These are phyloP conservation scores for Diplodia seriata DNA, from an alignment of 2,329 filamentous ascomycete species.

Conservation along the genomic window DNA sequence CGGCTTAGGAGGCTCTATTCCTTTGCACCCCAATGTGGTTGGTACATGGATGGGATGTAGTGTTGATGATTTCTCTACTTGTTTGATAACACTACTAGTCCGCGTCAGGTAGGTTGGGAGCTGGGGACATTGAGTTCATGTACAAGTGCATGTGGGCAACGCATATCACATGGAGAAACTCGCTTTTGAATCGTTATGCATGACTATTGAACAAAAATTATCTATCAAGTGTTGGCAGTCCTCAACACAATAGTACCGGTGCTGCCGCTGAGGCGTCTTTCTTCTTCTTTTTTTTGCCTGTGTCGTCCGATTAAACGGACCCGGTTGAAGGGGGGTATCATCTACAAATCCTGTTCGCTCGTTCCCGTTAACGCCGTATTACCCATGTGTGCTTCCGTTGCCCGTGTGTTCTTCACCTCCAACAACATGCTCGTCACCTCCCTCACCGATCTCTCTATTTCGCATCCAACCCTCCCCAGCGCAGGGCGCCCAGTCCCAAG, in stretches of 20 bases:
- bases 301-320: background rate
- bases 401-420: too few relatives aligned
- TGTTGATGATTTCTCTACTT: background rate
- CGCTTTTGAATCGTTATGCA: background rate
- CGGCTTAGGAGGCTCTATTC: too few relatives aligned
- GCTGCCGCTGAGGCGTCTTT: background rate
- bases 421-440: too few relatives aligned
- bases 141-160: background rate
- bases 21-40: too few relatives aligned
- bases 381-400: background rate
- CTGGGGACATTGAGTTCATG: background rate
- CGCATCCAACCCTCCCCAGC: background rate
- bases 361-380: constrained; percentile 2
- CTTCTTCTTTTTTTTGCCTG: background rate
- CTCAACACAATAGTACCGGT: background rate
- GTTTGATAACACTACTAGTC: background rate
- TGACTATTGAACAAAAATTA: background rate
- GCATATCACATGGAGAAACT: background rate
- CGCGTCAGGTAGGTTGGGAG: background rate
- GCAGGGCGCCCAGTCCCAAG: background rate
- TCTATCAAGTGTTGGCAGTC: background rate
- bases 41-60: too few relatives aligned
- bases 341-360: constrained; percentile 3
- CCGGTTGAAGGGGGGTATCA: constrained; percentile 1
- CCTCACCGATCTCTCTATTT: too few relatives aligned